These are phyloP conservation scores for Metschnikowia bowlesiae DNA, from an alignment of 805 yeast genomes.

Conservation along the genomic window DNA sequence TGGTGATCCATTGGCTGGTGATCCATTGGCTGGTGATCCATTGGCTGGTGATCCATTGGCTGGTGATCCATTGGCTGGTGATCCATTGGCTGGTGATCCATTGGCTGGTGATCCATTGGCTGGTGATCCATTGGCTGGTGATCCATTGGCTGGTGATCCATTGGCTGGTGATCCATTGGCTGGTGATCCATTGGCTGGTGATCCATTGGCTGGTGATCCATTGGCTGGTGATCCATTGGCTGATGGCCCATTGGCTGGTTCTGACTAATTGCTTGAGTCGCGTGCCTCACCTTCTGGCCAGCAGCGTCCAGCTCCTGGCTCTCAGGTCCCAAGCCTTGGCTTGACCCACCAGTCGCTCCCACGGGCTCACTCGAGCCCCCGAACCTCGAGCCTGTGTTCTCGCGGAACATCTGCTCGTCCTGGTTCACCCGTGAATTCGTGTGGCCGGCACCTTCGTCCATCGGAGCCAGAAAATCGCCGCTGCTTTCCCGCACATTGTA, in stretches of 20 bases:
- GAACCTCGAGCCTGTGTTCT: not conserved
- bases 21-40: too few relatives aligned
- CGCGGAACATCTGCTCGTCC: not conserved
- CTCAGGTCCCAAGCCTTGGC: not conserved
- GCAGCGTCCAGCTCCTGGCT: not conserved
- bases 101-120: too few relatives aligned
- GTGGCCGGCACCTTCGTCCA: not conserved
- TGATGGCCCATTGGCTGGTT: not conserved
- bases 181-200: too few relatives aligned
- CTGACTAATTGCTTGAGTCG: not conserved
- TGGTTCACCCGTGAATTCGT: not conserved
- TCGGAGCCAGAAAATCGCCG: not conserved
- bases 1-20: too few relatives aligned
- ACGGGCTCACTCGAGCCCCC: not conserved
- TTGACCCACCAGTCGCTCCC: not conserved
- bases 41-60: too few relatives aligned
- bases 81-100: too few relatives aligned
- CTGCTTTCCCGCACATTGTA: constrained; percentile 29
- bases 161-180: too few relatives aligned
- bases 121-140: too few relatives aligned
- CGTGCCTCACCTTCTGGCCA: not conserved
- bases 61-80: too few relatives aligned
- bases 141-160: too few relatives aligned
- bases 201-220: too few relatives aligned
- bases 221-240: too few relatives aligned